Evolutionary conservation across 352 stramenopile genomes (phyloP), one percentile per base, ranked within the genome.

Genomic region (Phytophthora capsici): DNA sequence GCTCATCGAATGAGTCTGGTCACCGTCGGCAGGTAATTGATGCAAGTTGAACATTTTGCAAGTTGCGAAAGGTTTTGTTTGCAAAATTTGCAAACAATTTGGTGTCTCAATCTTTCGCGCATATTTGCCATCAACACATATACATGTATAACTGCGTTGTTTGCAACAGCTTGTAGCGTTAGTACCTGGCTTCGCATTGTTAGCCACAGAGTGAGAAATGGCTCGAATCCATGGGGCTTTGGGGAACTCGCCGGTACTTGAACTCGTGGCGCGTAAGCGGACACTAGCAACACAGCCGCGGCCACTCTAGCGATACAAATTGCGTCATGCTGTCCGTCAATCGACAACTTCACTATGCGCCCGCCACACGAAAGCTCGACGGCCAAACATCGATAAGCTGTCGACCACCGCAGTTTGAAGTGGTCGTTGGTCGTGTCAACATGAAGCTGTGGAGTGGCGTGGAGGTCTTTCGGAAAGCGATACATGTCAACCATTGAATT

Each of bases 101-200:
- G 10, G 8, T 53, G 57, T 66, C 57, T 59, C 57, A 51, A 53
- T 53, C 25, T 59, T 59, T 66, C 48, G 57, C 28, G 37, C 28
- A 45, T 25, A 49, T 59, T 41, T 59, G 38, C n/a, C 58, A 55
- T 56, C 34, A 56, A 63, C 52, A 57, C 46, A 5, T 17, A 16
- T 2, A 26, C 14, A n/a, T n/a, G n/a, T n/a, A n/a, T 37, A 14
- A 43, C 16, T 32, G 43, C 23, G 16, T 16, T 19, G n/a, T 41
- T 41, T 8, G 28, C 28, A 34, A 34, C 28, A 34, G 37, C 45
- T 40, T 5, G 36, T 28, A 22, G 19, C 37, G 28, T 69, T 69
- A 64, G 25, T 64, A 63, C 20, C 28, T 69, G 28, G 52, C 46
- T 64, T 63, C 44, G 25, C n/a, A 19, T 7, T 49, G 4, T 43